phyloP scores from a whole-genome alignment of 2,329 filamentous ascomycete species.

The Fusarium armeniacum region DNA sequence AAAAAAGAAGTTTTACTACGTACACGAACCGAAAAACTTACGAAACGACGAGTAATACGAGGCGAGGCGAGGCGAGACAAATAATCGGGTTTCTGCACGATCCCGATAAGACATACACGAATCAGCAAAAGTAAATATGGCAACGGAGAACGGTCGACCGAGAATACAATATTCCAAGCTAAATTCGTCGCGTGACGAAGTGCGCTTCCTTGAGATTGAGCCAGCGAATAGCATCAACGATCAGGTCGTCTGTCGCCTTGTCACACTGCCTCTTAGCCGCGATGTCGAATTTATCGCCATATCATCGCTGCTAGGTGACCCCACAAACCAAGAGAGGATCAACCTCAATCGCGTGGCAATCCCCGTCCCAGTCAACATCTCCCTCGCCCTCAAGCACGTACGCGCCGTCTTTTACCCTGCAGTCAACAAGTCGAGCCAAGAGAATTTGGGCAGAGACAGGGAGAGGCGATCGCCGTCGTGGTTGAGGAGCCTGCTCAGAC shows the following conservation, averaged over 20 bases:
- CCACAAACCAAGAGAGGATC: slow-evolving; percentile 51
- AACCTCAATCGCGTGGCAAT: slow-evolving; percentile 48
- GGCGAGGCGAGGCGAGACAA: background rate
- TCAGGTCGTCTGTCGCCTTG: slow-evolving; percentile 53
- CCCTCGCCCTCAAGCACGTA: slow-evolving; percentile 52
- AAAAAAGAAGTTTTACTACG: too few relatives aligned
- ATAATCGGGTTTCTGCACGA: background rate
- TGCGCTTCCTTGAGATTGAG: slow-evolving; percentile 54
- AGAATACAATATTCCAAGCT: slow-evolving; percentile 37
- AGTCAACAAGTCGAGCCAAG: slow-evolving; percentile 39
- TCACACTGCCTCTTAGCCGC: slow-evolving; percentile 50
- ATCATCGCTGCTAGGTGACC: slow-evolving; percentile 52
- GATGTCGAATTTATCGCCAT: slow-evolving; percentile 51
- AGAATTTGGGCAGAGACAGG: slow-evolving; percentile 29
- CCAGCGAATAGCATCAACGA: slow-evolving; percentile 49
- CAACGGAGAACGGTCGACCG: slow-evolving; percentile 17
- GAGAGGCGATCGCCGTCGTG: slow-evolving; percentile 26
- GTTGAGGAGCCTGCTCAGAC: slow-evolving; percentile 32
- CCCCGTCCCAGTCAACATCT: slow-evolving; percentile 50
- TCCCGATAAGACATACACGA: background rate
- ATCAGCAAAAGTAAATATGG: slow-evolving; percentile 21
- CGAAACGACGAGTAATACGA: slow-evolving; percentile 1
- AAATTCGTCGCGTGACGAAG: slow-evolving; percentile 42
- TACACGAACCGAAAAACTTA: background rate
- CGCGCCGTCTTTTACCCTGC: slow-evolving; percentile 54